Evolutionary conservation across 2,329 filamentous ascomycete species (phyloP), one percentile per base, ranked within the genome.

Genomic region (Neopestalotiopsis sp.): DNA sequence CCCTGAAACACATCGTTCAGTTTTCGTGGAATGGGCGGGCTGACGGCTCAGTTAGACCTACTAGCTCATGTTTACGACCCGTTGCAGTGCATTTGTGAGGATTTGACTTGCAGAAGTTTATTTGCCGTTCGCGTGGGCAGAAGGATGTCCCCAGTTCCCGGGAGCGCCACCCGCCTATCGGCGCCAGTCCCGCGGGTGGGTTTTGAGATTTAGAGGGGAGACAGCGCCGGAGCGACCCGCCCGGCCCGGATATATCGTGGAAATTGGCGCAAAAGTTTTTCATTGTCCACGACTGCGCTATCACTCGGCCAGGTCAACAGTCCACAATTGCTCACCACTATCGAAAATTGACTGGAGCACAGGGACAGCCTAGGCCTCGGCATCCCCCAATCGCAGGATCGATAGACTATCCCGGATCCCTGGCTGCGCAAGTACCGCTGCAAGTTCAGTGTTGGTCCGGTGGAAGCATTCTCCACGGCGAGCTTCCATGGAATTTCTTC

Each of bases 241-340:
- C 34, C 59, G 59, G 59, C 30, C 59, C 59, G 59, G 59, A 62
- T 34, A 62, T 62, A 40, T 34, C 59, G 34, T 62, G 59, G 59
- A 62, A 62, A 62, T 62, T 62, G 59, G 32, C 34, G 59, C 32
- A 30, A 40, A 40, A 34, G 32, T 62, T 62, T 61, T 40, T 53
- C 45, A 53, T 53, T 17, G n/a, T 53, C 45, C 45, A 53, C 45
- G 30, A 20, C 28, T 38, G 30, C 59, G 32, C 28, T 17, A 62
- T 40, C n/a, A 42, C 14, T 20, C 5, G 30, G 12, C 45, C 45
- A 53, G 45, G 45, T 5, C n/a, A 20, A 7, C 45, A 53, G 17
- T 53, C 45, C 45, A 53, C 45, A 53, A 53, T 53, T 53, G 45
- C 17, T 53, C n/a, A 53, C 20, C 17, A 53, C 45, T 53, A 53